Evolutionary conservation across 176 grass and related monocot genomes (phyloP).

Genomic region (Oryza longistaminata): DNA sequence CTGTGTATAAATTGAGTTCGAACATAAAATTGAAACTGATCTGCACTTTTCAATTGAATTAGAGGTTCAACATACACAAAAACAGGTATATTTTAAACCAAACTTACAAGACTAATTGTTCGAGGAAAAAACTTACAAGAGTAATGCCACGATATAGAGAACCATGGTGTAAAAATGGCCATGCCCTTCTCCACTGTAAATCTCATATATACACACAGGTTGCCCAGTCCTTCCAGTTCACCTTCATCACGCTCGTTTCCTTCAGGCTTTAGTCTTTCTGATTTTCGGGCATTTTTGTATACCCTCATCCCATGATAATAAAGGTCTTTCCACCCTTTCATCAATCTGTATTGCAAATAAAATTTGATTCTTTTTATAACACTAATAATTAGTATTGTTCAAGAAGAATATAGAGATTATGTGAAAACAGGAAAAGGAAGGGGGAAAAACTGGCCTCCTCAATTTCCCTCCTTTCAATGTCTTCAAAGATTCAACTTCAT

Average conservation of each 20-base stretch:
- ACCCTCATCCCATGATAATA: constrained; percentile 94
- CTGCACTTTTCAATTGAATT: constrained; percentile 1
- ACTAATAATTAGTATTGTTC: constrained; percentile 14
- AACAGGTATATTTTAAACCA: constrained; percentile 26
- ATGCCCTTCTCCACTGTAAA: constrained; percentile 79
- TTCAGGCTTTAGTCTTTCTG: constrained; percentile 80
- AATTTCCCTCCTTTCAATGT: constrained; percentile 76
- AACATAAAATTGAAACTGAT: constrained; percentile 21
- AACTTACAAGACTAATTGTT: constrained; percentile 71
- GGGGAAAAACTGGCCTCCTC: constrained; percentile 58
- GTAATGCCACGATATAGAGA: constrained; percentile 92
- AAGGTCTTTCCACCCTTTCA: constrained; percentile 82
- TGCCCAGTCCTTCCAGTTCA: constrained; percentile 89
- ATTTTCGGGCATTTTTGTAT: constrained; percentile 75
- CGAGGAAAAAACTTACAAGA: constrained; percentile 60
- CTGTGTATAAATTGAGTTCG: neutral
- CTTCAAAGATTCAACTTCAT: constrained; percentile 79
- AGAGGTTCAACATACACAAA: constrained; percentile 4
- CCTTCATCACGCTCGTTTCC: constrained; percentile 92
- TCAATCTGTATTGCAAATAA: constrained; percentile 63
- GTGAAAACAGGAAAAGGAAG: constrained; percentile 17
- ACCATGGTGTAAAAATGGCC: constrained; percentile 85
- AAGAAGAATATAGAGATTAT: constrained; percentile 22
- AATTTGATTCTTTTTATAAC: constrained; percentile 9
- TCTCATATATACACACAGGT: constrained; percentile 83